Percentiles rank a stretch among this genome's conserved stretches.
These are phyloP conservation scores for Populus tomentosa DNA, from an alignment of 441 rosid species.

Conservation along the genomic window DNA sequence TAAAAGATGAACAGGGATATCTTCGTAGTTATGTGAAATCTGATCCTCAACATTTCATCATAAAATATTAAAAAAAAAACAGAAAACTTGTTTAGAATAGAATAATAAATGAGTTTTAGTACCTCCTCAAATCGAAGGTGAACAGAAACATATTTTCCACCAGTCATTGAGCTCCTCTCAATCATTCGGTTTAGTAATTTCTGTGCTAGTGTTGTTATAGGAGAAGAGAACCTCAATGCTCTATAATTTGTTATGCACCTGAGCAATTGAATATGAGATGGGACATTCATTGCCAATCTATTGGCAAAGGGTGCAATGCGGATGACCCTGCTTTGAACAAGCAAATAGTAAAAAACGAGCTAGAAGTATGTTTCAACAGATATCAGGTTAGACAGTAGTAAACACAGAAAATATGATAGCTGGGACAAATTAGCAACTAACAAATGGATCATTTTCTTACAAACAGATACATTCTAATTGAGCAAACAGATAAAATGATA, in stretches of 20 bases:
- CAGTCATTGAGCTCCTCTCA: slow-evolving; percentile 62
- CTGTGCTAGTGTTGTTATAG: slow-evolving; percentile 58
- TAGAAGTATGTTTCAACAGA: neutral
- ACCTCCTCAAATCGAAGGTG: slow-evolving; percentile 98
- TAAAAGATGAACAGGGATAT: slow-evolving; percentile 20
- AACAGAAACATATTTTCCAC: slow-evolving; percentile 76
- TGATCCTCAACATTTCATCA: neutral
- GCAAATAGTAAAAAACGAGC: slow-evolving; percentile 10
- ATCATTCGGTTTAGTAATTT: slow-evolving; percentile 65
- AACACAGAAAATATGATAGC: neutral
- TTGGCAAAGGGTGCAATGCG: slow-evolving; percentile 87
- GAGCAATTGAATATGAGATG: slow-evolving; percentile 70
- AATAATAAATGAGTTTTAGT: slow-evolving; percentile 1
- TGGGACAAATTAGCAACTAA: neutral
- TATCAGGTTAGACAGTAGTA: neutral
- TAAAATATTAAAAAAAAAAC: neutral
- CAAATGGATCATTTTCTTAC: slow-evolving; percentile 1
- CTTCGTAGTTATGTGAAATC: neutral
- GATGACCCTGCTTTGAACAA: slow-evolving; percentile 58
- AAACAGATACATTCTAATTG: neutral
- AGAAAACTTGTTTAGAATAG: neutral
- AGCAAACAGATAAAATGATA: neutral
- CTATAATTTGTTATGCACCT: slow-evolving; percentile 87
- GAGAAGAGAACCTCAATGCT: slow-evolving; percentile 69
- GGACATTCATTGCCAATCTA: slow-evolving; percentile 89